These are phyloP conservation scores for Coleophoma eucalyptorum DNA, from an alignment of 2,329 filamentous ascomycete species.

Conservation along the genomic window DNA sequence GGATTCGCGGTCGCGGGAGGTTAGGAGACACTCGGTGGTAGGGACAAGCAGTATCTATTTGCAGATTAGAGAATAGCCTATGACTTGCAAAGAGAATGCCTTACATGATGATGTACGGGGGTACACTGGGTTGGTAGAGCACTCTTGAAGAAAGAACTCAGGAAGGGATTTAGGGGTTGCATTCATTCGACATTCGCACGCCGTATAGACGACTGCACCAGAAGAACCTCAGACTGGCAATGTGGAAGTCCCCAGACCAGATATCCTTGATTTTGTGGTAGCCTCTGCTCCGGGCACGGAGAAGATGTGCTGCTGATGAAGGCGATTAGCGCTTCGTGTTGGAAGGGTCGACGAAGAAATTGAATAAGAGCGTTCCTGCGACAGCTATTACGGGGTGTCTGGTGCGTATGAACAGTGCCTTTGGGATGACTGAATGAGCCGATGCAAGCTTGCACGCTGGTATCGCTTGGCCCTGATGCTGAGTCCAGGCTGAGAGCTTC, in stretches of 20 bases:
- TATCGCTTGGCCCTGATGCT: background rate
- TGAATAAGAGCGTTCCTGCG: background rate
- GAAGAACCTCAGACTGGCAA: conserved; percentile 17
- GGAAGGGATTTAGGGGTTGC: conserved; percentile 98
- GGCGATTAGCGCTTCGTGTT: background rate
- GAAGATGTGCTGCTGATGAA: background rate
- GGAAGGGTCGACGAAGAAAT: background rate
- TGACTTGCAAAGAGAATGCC: conserved; percentile 12
- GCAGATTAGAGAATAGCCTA: conserved; percentile 3
- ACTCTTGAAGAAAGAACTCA: conserved; percentile 98
- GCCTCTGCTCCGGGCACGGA: background rate
- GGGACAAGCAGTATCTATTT: conserved; percentile 80
- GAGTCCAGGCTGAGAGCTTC: background rate
- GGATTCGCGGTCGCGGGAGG: conserved; percentile 82
- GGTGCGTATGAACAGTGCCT: background rate
- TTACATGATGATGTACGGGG: conserved; percentile 81
- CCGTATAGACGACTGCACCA: conserved; percentile 19
- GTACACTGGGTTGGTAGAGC: conserved; percentile 87
- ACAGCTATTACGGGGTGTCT: background rate
- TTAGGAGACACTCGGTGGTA: conserved; percentile 85
- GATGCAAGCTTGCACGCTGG: background rate
- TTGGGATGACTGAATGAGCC: background rate
- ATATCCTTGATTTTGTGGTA: conserved; percentile 1
- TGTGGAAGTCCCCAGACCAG: conserved; percentile 7
- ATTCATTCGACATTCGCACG: conserved; percentile 58